Conservation (phyloP, 306 rosid species). For the Prunus mongolica region DNA sequence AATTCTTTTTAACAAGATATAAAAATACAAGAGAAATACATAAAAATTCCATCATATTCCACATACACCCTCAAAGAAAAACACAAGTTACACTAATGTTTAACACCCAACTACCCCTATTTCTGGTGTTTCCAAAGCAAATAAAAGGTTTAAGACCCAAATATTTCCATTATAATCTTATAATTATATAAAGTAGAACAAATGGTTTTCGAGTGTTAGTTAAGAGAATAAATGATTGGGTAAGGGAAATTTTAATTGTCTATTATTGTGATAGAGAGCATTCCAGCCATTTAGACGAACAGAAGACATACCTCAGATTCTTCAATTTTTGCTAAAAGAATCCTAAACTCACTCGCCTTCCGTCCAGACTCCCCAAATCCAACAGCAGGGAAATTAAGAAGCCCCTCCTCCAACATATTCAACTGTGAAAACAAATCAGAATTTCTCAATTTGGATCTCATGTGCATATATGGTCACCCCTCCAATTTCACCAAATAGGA, state of each 20-base stretch:
- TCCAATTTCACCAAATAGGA: conserved; percentile 21
- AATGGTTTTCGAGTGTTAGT: neutral
- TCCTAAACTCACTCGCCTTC: conserved; percentile 78
- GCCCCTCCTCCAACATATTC: conserved; percentile 95
- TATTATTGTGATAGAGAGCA: conserved; percentile 13
- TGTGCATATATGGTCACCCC: conserved; percentile 12
- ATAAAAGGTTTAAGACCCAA: neutral
- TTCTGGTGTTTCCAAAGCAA: neutral
- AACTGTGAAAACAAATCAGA: conserved; percentile 39
- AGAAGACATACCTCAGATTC: conserved; percentile 76
- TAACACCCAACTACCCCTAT: neutral
- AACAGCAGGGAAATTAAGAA: conserved; percentile 77
- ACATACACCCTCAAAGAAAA: neutral
- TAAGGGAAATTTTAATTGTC: conserved; percentile 9
- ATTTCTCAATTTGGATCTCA: conserved; percentile 23
- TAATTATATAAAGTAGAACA: neutral
- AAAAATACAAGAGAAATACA: neutral
- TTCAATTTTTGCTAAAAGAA: conserved; percentile 91
- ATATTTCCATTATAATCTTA: neutral
- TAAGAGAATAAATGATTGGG: conserved; percentile 1
- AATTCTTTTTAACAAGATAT: no score
- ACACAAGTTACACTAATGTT: neutral
- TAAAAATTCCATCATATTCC: neutral
- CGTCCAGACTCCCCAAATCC: conserved; percentile 98
- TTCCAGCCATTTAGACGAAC: conserved; percentile 8